Evolutionary conservation across 1,284 basidiomycete genomes (phyloP), one percentile per base, ranked within the genome.

Genomic region (Marasmius fiardii): DNA sequence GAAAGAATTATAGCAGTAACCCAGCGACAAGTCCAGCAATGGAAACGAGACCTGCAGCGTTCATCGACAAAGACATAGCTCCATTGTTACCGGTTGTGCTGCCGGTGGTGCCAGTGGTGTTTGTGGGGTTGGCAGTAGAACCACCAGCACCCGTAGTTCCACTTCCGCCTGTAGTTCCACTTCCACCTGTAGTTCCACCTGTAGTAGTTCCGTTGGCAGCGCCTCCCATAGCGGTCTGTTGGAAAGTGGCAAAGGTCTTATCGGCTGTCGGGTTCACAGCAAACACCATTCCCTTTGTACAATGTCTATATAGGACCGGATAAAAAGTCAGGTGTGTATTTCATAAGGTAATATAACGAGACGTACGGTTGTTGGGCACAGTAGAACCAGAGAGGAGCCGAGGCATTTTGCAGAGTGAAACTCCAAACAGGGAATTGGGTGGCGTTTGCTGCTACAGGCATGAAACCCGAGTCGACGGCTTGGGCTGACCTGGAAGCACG

Each of bases 321-420:
- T 23, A 20, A 10, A 31, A 7, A 52, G 43, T 7, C 26, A 41
- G 16, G 31, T 24, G 24, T 8, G 12, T 41, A 12, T n/a, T 16
- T 5, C 11, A 7, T 12, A 21, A n/a, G 50, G 20, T 43, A 1
- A 8, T 12, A 12, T n/a, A 37, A n/a, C 21, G 16, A 28, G 43
- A 44, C 59, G 18, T 49, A 60, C 61, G 34, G 56, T 23, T 57
- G 56, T 56, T 66, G 65, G 2, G 54, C 56, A 53, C 65, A 67
- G 57, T 61, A 65, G 61, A 66, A 66, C 65, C 65, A 67, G 20
- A 67, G 59, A 6, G 65, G 64, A 35, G 59, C 45, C 8, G 60
- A 44, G 21, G 52, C 58, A 52, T 66, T 61, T 45, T 55, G 52
- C 23, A 67, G 52, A n/a, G 64, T 63, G 54, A 67, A 60, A 34